phyloP scores from a whole-genome alignment of 192 early-diverging fungal genomes.

The Coemansia sp. region DNA sequence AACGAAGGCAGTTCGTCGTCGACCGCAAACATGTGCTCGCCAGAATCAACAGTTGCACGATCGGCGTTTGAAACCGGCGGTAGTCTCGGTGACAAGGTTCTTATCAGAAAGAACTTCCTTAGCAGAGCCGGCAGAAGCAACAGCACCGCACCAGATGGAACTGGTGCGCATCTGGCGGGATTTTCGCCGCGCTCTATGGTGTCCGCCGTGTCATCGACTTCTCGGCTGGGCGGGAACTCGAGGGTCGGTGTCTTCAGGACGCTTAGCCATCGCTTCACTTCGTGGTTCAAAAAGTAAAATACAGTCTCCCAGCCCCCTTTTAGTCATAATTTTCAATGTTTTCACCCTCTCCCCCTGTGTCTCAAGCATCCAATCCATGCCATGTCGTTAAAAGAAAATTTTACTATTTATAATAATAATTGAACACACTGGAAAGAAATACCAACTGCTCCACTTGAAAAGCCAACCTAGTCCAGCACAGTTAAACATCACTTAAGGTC shows the following conservation, averaged over 20 bases:
- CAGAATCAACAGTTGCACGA: conserved; percentile 16
- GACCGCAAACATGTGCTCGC: conserved; percentile 8
- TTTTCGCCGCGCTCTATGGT: conserved; percentile 44
- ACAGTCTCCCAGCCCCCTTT: neutral
- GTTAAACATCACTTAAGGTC: neutral
- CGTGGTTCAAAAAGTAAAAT: conserved; percentile 49
- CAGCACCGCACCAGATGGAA: neutral
- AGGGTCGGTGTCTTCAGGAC: conserved; percentile 27
- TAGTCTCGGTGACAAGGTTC: conserved; percentile 12
- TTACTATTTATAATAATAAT: too few species aligned
- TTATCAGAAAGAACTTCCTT: conserved; percentile 24
- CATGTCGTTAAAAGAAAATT: too few species aligned
- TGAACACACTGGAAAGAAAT: too few species aligned
- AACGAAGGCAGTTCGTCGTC: neutral
- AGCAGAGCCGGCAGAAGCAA: conserved; percentile 9
- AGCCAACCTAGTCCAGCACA: neutral
- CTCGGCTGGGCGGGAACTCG: conserved; percentile 22
- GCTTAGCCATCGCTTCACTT: conserved; percentile 32
- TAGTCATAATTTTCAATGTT: neutral
- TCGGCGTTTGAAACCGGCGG: conserved; percentile 29
- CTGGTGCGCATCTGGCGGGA: conserved; percentile 10
- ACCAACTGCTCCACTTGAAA: neutral
- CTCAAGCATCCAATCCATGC: too few species aligned
- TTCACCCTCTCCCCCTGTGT: neutral
- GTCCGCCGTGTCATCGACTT: conserved; percentile 41